A percentile compares a stretch with the other conserved stretches of the same genome.
Evolutionary conservation across 805 yeast species (phyloP).

Genomic region (Torulaspora maleeae): DNA sequence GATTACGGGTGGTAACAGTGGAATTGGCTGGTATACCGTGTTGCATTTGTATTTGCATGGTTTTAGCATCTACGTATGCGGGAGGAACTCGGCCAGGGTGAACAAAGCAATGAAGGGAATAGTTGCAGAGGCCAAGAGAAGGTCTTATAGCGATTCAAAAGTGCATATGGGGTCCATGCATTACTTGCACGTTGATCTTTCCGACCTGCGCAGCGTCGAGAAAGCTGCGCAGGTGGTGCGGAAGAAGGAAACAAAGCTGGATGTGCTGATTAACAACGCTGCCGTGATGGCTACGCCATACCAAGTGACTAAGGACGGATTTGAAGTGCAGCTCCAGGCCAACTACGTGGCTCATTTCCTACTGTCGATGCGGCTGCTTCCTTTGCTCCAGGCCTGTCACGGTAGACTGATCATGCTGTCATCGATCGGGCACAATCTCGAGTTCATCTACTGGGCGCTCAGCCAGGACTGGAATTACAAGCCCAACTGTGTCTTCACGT

Average conservation of each 20-base stretch:
- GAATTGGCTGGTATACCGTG: constrained; percentile 74
- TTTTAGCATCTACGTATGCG: constrained; percentile 66
- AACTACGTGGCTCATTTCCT: constrained; percentile 74
- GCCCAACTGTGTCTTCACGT: constrained; percentile 68
- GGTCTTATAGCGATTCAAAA: constrained; percentile 7
- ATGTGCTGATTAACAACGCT: constrained; percentile 70
- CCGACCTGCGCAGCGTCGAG: constrained; percentile 44
- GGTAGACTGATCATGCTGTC: constrained; percentile 57
- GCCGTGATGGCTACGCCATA: constrained; percentile 78
- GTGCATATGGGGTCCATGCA: constrained; percentile 19
- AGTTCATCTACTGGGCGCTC: constrained; percentile 45
- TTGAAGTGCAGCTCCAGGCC: constrained; percentile 76
- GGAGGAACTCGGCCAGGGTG: constrained; percentile 56
- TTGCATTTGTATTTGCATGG: constrained; percentile 78
- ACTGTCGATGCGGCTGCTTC: constrained; percentile 56
- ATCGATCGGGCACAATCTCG: constrained; percentile 60
- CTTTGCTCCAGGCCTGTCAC: constrained; percentile 42
- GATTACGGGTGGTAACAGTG: constrained; percentile 78
- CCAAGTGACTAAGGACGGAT: constrained; percentile 57
- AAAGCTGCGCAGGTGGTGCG: constrained; percentile 46
- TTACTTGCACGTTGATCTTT: constrained; percentile 52
- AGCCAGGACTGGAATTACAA: constrained; percentile 44
- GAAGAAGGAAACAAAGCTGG: constrained; percentile 45
- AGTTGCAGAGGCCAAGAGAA: constrained; percentile 46
- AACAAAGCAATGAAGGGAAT: constrained; percentile 53